phyloP scores from a whole-genome alignment of 345 rosid genomes.

The Toxicodendron radicans region DNA sequence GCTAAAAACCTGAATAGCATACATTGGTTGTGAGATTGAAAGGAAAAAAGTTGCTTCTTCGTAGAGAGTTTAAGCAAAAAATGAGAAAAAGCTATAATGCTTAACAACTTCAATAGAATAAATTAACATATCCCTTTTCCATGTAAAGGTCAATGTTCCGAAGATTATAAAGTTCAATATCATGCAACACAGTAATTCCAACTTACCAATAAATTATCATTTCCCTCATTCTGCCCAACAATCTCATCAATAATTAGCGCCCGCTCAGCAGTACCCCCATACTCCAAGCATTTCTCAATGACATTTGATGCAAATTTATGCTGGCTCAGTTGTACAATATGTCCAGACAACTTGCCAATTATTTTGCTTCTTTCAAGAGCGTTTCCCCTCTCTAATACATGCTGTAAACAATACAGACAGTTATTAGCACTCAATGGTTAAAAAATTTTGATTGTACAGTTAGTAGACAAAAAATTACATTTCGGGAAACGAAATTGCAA shows the following conservation, averaged over 20 bases:
- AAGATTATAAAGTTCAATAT: background rate
- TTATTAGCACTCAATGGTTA: background rate
- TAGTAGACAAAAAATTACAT: background rate
- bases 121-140: background rate
- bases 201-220: constrained; percentile 59
- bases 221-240: constrained; percentile 50
- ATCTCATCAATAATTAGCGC: constrained; percentile 60
- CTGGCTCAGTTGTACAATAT: constrained; percentile 60
- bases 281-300: constrained; percentile 64
- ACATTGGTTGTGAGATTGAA: background rate
- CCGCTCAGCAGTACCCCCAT: constrained; percentile 51
- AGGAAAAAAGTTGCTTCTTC: background rate
- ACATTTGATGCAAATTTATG: constrained; percentile 78
- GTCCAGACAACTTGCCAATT: constrained; percentile 53
- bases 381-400: constrained; percentile 65
- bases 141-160: background rate
- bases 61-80: background rate
- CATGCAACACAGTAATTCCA: background rate
- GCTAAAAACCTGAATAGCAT: background rate
- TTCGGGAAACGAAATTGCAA: background rate
- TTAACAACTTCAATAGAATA: background rate
- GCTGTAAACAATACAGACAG: constrained; percentile 33
- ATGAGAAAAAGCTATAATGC: background rate
- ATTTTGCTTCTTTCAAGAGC: constrained; percentile 51
- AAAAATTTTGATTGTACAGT: background rate